Conservation (phyloP, 139 green algal species). For the Trebouxia sp. region DNA sequence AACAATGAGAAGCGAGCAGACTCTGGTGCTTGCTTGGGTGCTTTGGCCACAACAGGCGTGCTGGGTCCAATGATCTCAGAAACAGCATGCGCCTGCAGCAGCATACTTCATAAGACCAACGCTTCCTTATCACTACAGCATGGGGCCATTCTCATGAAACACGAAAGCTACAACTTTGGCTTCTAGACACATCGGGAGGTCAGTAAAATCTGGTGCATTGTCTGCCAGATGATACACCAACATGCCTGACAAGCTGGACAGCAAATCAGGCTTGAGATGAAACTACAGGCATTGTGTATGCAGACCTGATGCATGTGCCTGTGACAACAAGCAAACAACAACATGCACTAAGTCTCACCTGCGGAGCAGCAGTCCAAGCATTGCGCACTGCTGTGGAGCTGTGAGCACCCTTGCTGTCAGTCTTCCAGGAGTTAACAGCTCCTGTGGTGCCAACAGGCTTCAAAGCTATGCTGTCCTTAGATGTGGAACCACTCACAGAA, state of each 20-base stretch:
- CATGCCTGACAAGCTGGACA: too few relatives aligned
- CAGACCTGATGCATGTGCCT: too few relatives aligned
- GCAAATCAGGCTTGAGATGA: too few relatives aligned
- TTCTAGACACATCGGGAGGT: too few relatives aligned
- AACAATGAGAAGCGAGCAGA: slow-evolving; percentile 22
- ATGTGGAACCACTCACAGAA: background rate
- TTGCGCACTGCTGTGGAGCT: background rate
- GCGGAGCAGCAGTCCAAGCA: slow-evolving; percentile 1
- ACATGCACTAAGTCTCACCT: too few relatives aligned
- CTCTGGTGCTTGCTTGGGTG: background rate
- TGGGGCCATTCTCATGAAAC: too few relatives aligned
- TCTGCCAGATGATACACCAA: too few relatives aligned
- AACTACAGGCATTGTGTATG: too few relatives aligned
- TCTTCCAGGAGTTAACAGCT: background rate
- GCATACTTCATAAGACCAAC: background rate
- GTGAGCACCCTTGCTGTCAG: background rate
- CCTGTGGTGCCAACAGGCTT: background rate
- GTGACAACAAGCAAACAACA: too few relatives aligned
- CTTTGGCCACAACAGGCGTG: background rate
- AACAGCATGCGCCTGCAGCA: background rate
- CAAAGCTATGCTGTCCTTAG: background rate
- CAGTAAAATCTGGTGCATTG: too few relatives aligned
- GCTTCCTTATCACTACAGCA: too few relatives aligned
- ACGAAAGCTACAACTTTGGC: too few relatives aligned
- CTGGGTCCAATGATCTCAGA: background rate